A percentile compares a stretch with the other conserved stretches of the same genome.
These are phyloP conservation scores for Lyophyllum semitale DNA, from an alignment of 768 basidiomycete genomes.

Conservation along the genomic window DNA sequence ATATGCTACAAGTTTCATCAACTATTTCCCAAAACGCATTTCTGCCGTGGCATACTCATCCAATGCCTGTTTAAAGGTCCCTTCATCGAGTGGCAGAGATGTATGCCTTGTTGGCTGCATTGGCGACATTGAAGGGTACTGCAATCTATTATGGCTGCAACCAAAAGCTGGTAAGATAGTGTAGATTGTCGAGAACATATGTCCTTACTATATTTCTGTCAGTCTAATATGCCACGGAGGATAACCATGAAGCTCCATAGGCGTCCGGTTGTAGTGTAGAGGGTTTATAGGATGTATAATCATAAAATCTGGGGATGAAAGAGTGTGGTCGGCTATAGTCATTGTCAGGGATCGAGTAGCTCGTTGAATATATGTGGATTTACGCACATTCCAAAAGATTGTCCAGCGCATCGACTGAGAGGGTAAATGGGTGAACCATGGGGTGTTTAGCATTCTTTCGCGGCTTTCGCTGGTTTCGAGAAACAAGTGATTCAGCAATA, in stretches of 20 bases:
- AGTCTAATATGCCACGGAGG: conserved; percentile 87
- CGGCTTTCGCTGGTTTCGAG: conserved; percentile 23
- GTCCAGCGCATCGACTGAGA: conserved; percentile 50
- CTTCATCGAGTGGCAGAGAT: conserved; percentile 44
- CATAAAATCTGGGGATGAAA: conserved; percentile 75
- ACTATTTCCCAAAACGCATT: conserved; percentile 76
- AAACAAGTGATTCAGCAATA: conserved; percentile 49
- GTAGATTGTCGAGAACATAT: background rate
- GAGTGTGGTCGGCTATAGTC: conserved; percentile 36
- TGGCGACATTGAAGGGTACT: background rate
- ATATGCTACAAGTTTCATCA: conserved; percentile 4
- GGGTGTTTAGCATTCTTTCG: conserved; percentile 18
- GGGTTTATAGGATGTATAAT: conserved; percentile 64
- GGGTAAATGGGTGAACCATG: conserved; percentile 26
- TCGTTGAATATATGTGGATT: background rate
- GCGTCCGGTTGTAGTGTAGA: conserved; percentile 34
- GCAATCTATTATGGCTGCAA: conserved; percentile 30
- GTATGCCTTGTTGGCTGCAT: background rate
- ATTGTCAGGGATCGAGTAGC: background rate
- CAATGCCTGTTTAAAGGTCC: conserved; percentile 65
- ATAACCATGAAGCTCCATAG: conserved; percentile 72
- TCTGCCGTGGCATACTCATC: conserved; percentile 75
- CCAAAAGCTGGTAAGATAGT: background rate
- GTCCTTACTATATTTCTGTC: conserved; percentile 74
- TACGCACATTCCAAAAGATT: conserved; percentile 59